A percentile compares a stretch with the other conserved stretches of the same genome.
Evolutionary conservation across 257 asterid genomes (phyloP).

Genomic region (Solanum pennellii): DNA sequence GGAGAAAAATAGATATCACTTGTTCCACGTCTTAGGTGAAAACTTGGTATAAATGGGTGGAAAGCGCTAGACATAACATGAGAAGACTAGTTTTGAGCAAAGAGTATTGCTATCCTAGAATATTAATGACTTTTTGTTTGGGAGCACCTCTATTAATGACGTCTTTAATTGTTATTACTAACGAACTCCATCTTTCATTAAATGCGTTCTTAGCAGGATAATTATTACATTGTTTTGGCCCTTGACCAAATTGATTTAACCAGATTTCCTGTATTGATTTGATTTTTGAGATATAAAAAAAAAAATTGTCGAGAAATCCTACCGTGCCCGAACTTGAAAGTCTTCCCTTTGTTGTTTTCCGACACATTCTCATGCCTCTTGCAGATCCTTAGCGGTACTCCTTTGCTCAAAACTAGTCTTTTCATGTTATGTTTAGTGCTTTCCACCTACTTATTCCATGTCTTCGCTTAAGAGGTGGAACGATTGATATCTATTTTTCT

Average conservation of each 20-base stretch:
- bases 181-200: not conserved
- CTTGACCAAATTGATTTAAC: not conserved
- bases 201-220: not conserved
- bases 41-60: not conserved
- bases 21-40: not conserved
- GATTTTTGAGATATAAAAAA: not conserved
- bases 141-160: not conserved
- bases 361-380: not conserved
- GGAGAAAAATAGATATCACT: not conserved
- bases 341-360: not conserved
- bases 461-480: not conserved
- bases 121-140: not conserved
- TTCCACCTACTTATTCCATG: not conserved
- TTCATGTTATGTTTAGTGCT: not conserved
- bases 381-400: not conserved
- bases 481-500: not conserved
- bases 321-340: not conserved
- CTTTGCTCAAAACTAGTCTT: not conserved
- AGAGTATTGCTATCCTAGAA: not conserved
- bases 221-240: not conserved
- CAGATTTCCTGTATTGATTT: not conserved
- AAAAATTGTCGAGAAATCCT: not conserved
- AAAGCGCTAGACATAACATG: not conserved
- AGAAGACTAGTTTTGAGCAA: not conserved
- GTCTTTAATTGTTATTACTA: not conserved